Evolutionary conservation across 2,329 filamentous ascomycete species (phyloP), one percentile per base, ranked within the genome.

Genomic region (Colletotrichum horii): DNA sequence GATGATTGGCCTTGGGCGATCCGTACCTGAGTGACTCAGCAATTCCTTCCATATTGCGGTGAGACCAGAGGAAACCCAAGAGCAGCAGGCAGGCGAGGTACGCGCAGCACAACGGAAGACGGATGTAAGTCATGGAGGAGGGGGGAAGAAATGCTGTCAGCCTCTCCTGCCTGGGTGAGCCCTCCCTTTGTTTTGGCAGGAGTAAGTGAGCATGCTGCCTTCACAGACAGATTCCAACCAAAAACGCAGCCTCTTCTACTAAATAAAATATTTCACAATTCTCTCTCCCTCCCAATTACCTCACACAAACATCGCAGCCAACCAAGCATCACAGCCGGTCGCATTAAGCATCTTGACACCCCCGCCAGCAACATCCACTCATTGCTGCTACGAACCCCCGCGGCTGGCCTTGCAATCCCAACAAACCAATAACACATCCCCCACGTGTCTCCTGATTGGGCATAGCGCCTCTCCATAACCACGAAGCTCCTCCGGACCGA

Each of bases 381-480:
- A 4, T 36, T 48, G 22, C 52, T 62, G 61, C 60, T 38, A 60
- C 30, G 32, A 71, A 24, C 52, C 34, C 70, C 64, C 36, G 61
- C 70, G 58, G 62, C 66, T 28, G 48, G 58, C 26, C n/a, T 60
- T 36, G 36, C 34, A 73, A 72, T 64, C 74, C 74, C 74, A 75
- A 75, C 71, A 76, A 76, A 74, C 76, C 76, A 77, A 77, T 77
- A 67, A 70, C 70, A 71, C 61, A 52, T 64, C 75, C 68, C 69
- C 77, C 75, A 78, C 77, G 75, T 78, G 77, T 69, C 55, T 58
- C 70, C 69, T n/a, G 58, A 77, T 62, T 22, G 38, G 75, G 67
- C 55, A 12, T 78, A 77, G 77, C 69, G 72, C 36, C 24, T 26
- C 64, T 30, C 66, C 70, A 56, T 72, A 56, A 61, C 66, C 19